phyloP scores from a whole-genome alignment of 441 rosid species.

The Populus hybrid region DNA sequence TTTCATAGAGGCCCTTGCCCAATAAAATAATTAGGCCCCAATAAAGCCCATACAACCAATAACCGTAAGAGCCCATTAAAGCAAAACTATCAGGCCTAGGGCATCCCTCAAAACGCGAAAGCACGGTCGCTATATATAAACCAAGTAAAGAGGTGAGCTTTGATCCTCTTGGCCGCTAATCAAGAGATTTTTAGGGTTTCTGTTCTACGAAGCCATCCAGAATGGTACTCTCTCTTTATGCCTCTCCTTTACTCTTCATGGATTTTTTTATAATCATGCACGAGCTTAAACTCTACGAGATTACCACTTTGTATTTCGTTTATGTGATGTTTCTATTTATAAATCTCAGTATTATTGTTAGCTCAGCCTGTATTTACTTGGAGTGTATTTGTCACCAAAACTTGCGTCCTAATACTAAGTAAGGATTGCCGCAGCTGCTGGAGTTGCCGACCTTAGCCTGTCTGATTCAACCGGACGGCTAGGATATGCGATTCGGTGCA shows the following conservation, averaged over 20 bases:
- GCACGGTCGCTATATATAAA: not conserved
- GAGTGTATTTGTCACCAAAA: not conserved
- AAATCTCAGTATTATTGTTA: not conserved
- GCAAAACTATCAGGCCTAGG: not conserved
- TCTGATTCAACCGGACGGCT: not conserved
- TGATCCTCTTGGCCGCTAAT: not conserved
- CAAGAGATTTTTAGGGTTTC: not conserved
- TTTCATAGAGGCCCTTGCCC: not conserved
- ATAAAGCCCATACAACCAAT: not conserved
- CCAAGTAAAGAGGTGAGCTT: not conserved
- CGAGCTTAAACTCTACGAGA: not conserved
- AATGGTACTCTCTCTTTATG: not conserved
- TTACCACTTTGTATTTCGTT: not conserved
- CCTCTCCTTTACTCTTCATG: not conserved
- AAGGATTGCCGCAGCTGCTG: not conserved
- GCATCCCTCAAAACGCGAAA: not conserved
- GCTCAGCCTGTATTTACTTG: not conserved
- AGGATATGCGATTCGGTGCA: not conserved
- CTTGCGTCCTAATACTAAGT: not conserved
- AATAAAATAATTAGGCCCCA: not conserved
- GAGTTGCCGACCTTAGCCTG: not conserved
- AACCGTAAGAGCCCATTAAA: not conserved
- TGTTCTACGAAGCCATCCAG: not conserved
- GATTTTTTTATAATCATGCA: not conserved
- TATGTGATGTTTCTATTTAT: not conserved